Percentiles rank a stretch among this genome's conserved stretches.
phyloP scores from a whole-genome alignment of 345 rosid genomes.

The Pugionium dolabratum region DNA sequence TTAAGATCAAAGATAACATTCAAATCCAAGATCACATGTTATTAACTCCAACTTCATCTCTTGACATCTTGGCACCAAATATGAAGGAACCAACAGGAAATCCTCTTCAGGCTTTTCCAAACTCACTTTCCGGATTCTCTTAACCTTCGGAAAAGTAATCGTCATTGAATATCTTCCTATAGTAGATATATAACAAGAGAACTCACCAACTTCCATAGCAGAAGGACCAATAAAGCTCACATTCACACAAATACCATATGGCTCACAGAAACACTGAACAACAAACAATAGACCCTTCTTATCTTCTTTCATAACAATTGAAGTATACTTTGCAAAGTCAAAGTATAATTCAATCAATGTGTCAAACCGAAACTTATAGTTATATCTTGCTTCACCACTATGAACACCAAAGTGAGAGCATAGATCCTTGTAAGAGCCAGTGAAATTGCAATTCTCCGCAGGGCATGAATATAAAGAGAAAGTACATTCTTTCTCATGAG shows the following conservation, averaged over 20 bases:
- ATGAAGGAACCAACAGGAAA: too few species aligned
- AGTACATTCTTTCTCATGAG: slow-evolving; percentile 46
- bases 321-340: background rate
- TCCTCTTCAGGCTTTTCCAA: too few species aligned
- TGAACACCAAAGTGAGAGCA: slow-evolving; percentile 37
- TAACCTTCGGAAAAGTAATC: too few species aligned
- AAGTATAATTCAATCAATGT: background rate
- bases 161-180: too few species aligned
- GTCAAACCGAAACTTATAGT: background rate
- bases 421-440: slow-evolving; percentile 45
- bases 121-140: too few species aligned
- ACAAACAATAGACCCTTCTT: slow-evolving; percentile 32
- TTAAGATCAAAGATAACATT: too few species aligned
- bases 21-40: too few species aligned
- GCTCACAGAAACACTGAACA: slow-evolving; percentile 27
- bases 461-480: slow-evolving; percentile 52
- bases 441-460: slow-evolving; percentile 37
- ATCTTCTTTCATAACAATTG: slow-evolving; percentile 19
- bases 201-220: too few species aligned
- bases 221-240: background rate
- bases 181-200: too few species aligned
- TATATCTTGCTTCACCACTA: background rate
- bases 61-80: too few species aligned
- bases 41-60: too few species aligned
- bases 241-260: slow-evolving; percentile 31